Evolutionary conservation across 495 filamentous ascomycete species (phyloP), one percentile per base, ranked within the genome.

Genomic region (Hypoxylon fuscum): DNA sequence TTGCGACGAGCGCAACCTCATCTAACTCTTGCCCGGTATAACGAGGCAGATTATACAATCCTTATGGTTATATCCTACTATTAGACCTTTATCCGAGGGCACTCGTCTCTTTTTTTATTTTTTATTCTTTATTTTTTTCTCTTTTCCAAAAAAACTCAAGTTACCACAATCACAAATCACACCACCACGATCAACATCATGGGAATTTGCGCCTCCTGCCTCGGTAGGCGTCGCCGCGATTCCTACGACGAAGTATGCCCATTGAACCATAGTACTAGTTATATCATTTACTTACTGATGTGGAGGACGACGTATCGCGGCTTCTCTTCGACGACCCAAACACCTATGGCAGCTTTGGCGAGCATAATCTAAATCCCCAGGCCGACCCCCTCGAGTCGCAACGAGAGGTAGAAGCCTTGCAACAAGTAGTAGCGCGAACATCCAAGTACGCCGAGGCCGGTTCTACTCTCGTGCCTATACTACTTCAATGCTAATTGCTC

Each of bases 341-440:
- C 66, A 74, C 71, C 44, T 85, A 85, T 48, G 80, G 81, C 20
- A 84, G 80, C 68, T 85, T 85, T 59, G 77, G 74, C 63, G 78
- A 81, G 14, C 75, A 77, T 48, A 75, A 81, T 31, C 61, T 82
- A 65, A 76, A 74, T 52, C 69, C 76, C 9, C 81, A 82, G 63
- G 81, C 77, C 61, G 83, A 85, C 65, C 79, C 83, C 37, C 76
- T 81, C 50, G 83, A 85, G 68, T 79, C 78, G 23, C 81, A 84
- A 71, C 76, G 82, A 68, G 83, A 85, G 73, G 83, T 78, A 37
- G 82, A 84, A 74, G 83, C 82, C 62, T 64, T 85, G 45, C 80
- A 83, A 43, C 75, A 78, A 54, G 80, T 85, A 18, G 82, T 85
- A 25, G 79, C 78, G 49, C 79, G 79, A 38, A 84, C 82, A 22